These are phyloP conservation scores for Aspergillus fumigatus DNA, from an alignment of 2,329 filamentous ascomycete genomes.

Conservation along the genomic window DNA sequence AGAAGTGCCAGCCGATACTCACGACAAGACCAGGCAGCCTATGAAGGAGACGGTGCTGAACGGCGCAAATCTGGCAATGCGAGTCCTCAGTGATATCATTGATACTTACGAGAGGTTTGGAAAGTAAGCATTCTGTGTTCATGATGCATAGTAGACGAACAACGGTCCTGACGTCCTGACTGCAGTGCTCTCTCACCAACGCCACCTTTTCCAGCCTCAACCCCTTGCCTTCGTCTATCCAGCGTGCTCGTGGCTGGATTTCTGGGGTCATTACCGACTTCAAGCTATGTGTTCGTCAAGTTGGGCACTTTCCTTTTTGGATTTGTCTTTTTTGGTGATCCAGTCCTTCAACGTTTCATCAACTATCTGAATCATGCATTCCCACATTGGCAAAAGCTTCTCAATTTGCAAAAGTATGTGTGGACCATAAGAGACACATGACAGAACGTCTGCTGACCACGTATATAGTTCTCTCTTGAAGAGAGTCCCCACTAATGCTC, in stretches of 20 bases:
- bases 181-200: conserved; percentile 58
- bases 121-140: conserved; percentile 42
- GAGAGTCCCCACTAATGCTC: conserved; percentile 80
- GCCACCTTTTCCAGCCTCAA: conserved; percentile 54
- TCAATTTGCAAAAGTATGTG: conserved; percentile 62
- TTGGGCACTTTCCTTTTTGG: conserved; percentile 63
- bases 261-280: conserved; percentile 50
- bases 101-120: conserved; percentile 62
- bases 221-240: conserved; percentile 53
- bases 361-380: conserved; percentile 46
- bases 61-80: conserved; percentile 70
- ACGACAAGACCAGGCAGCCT: conserved; percentile 75
- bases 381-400: conserved; percentile 69
- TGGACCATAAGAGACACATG: too few relatives aligned
- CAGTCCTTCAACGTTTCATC: conserved; percentile 60
- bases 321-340: conserved; percentile 75
- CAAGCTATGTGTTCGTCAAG: conserved; percentile 61
- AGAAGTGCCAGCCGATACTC: conserved; percentile 43
- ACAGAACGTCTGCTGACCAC: conserved; percentile 12
- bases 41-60: conserved; percentile 74
- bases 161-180: conserved; percentile 1
- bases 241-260: conserved; percentile 50
- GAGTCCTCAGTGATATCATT: conserved; percentile 53
- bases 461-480: conserved; percentile 61
- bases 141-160: background rate